These are phyloP conservation scores for Yamadazyma laniorum DNA, from an alignment of 805 yeast genomes.

Conservation along the genomic window DNA sequence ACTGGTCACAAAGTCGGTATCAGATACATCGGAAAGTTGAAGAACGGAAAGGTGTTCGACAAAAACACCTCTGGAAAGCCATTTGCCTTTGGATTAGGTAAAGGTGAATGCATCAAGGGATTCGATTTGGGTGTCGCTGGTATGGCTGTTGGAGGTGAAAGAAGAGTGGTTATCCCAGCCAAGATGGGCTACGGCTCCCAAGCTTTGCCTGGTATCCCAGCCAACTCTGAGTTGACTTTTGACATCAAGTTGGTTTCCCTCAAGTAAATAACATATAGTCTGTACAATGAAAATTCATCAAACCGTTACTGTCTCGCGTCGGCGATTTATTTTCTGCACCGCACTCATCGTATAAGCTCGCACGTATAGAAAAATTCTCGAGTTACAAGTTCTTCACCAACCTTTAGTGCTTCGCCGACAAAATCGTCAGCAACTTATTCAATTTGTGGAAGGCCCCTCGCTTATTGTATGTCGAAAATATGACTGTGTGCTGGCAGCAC, in stretches of 20 bases:
- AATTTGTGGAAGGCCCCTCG: not conserved
- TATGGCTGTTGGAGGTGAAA: constrained; percentile 98
- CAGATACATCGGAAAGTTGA: constrained; percentile 96
- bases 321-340: not conserved
- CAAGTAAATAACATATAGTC: constrained; percentile 50
- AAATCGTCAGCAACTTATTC: not conserved
- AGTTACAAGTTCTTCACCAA: constrained; percentile 5
- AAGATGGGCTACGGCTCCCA: constrained; percentile 95
- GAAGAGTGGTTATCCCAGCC: constrained; percentile 95
- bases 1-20: constrained; percentile 89
- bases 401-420: constrained; percentile 10
- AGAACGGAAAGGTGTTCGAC: constrained; percentile 95
- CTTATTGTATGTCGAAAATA: not conserved
- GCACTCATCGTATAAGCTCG: constrained; percentile 7
- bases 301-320: no score
- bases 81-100: constrained; percentile 84
- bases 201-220: constrained; percentile 95
- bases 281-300: no score
- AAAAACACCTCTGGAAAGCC: constrained; percentile 98
- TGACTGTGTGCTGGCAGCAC: no score
- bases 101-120: constrained; percentile 98
- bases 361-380: constrained; percentile 11
- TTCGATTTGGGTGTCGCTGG: constrained; percentile 99
- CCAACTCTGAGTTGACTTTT: constrained; percentile 93
- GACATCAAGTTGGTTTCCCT: constrained; percentile 91